Evolutionary conservation across 1,139 yeast genomes (phyloP).

Genomic region (Kodamaea sp.): DNA sequence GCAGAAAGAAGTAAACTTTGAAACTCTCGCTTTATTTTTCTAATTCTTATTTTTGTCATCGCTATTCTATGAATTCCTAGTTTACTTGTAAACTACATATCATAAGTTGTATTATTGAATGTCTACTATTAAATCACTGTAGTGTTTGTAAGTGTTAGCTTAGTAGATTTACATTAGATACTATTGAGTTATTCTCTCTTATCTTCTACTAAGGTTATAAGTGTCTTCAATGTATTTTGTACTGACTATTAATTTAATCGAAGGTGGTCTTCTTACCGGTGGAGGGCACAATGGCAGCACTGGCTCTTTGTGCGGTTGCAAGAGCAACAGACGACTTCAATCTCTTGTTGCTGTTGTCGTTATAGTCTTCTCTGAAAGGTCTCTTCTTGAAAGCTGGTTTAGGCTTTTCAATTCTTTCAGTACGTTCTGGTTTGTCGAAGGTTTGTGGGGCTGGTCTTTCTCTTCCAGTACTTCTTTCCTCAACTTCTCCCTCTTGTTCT

Average conservation of each 20-base stretch:
- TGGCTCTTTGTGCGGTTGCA: constrained; percentile 86
- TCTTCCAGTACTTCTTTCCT: constrained; percentile 10
- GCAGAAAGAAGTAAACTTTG: constrained; percentile 3
- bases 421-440: constrained; percentile 1
- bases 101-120: not conserved
- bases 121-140: not conserved
- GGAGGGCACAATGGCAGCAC: constrained; percentile 86
- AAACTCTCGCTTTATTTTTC: too few species aligned
- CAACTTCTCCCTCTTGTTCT: constrained; percentile 17
- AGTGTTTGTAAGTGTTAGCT: too few species aligned
- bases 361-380: constrained; percentile 17
- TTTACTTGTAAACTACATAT: not conserved
- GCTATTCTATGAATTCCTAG: too few species aligned
- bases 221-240: too few species aligned
- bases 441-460: constrained; percentile 9
- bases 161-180: too few species aligned
- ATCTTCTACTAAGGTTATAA: not conserved
- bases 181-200: not conserved
- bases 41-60: too few species aligned
- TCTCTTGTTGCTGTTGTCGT: constrained; percentile 36
- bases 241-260: constrained; percentile 25
- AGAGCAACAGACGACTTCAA: constrained; percentile 83
- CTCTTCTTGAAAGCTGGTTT: constrained; percentile 18
- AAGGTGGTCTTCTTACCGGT: constrained; percentile 87
- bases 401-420: constrained; percentile 8